A percentile compares a stretch with the other conserved stretches of the same genome.
Conservation (phyloP, 805 yeast genomes). For the Ogataea henricii region DNA sequence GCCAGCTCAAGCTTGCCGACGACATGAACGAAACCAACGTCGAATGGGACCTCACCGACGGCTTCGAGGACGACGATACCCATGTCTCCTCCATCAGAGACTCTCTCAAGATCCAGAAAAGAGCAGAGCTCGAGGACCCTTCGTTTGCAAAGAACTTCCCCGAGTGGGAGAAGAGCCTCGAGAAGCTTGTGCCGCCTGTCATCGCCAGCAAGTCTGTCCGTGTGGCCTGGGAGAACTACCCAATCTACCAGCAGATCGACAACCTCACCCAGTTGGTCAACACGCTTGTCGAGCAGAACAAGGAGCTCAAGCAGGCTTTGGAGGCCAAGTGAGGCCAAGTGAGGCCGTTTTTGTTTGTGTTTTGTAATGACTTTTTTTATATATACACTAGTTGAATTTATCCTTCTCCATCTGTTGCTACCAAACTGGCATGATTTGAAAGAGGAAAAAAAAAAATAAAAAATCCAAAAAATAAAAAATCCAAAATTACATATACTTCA, state of each 20-base stretch:
- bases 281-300: constrained; percentile 27
- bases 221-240: constrained; percentile 64
- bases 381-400: too few species aligned
- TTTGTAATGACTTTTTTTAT: too few species aligned
- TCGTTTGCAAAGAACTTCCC: constrained; percentile 55
- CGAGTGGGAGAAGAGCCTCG: constrained; percentile 54
- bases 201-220: constrained; percentile 54
- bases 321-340: background rate
- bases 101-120: constrained; percentile 50
- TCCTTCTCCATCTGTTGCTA: too few species aligned
- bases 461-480: background rate
- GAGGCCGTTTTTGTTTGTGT: too few species aligned
- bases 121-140: constrained; percentile 71
- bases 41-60: constrained; percentile 85
- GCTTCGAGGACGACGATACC: constrained; percentile 49
- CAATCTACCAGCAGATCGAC: constrained; percentile 54
- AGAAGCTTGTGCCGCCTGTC: constrained; percentile 58
- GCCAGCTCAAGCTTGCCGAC: constrained; percentile 63
- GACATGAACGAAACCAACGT: constrained; percentile 78
- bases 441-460: too few species aligned
- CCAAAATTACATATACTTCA: background rate
- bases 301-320: constrained; percentile 13
- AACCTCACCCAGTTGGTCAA: constrained; percentile 44
- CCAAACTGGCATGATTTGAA: too few species aligned
- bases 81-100: constrained; percentile 36